Conservation (phyloP, 2,329 filamentous ascomycete species). For the Knoxdaviesia capensis region DNA sequence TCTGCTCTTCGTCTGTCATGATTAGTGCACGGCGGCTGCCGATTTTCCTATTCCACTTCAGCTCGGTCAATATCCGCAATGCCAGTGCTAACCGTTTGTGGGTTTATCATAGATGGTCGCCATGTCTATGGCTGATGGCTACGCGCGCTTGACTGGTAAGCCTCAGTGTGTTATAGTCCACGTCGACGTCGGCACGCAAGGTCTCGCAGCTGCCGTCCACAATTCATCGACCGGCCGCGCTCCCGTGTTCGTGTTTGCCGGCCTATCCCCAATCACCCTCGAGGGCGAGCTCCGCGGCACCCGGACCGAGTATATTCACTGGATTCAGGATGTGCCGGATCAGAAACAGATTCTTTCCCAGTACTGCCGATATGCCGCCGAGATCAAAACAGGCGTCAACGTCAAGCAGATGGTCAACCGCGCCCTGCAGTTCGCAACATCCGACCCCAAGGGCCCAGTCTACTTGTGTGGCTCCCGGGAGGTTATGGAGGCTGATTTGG, state of each 20-base stretch:
- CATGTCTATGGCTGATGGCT: slow-evolving; percentile 68
- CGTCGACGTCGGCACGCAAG: slow-evolving; percentile 67
- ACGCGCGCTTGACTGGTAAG: slow-evolving; percentile 49
- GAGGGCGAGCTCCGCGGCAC: slow-evolving; percentile 60
- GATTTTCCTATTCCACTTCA: too few relatives aligned
- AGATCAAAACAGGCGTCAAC: slow-evolving; percentile 69
- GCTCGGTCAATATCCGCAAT: too few relatives aligned
- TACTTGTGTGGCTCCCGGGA: slow-evolving; percentile 64
- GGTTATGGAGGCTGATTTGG: slow-evolving; percentile 69
- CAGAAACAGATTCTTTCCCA: slow-evolving; percentile 65
- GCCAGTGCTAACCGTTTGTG: too few relatives aligned
- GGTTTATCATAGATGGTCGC: slow-evolving; percentile 47
- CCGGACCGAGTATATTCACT: slow-evolving; percentile 72
- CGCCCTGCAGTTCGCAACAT: slow-evolving; percentile 62
- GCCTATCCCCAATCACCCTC: slow-evolving; percentile 54
- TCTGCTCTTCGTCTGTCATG: too few relatives aligned
- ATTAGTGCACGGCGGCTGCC: too few relatives aligned
- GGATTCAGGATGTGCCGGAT: slow-evolving; percentile 69
- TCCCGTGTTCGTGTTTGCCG: slow-evolving; percentile 60
- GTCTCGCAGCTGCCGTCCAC: slow-evolving; percentile 57
- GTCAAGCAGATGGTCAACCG: slow-evolving; percentile 81
- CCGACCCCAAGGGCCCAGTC: slow-evolving; percentile 58
- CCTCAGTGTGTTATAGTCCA: slow-evolving; percentile 64
- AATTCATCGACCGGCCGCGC: slow-evolving; percentile 58
- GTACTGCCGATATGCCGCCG: slow-evolving; percentile 67